phyloP scores from a whole-genome alignment of 2,329 filamentous ascomycete genomes.

The Xylariales sp. region DNA sequence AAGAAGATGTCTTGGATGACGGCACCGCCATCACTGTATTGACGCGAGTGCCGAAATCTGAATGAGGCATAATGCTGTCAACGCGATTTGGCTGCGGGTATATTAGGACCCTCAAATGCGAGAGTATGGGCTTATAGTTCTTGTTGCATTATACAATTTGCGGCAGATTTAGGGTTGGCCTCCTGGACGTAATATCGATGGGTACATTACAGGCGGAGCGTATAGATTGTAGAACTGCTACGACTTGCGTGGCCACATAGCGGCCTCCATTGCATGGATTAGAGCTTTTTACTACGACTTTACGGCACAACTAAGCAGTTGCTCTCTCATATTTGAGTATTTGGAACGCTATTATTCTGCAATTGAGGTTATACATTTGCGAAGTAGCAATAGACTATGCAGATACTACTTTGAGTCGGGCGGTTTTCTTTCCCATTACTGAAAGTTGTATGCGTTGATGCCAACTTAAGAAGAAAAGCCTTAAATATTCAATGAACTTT shows the following conservation, averaged over 20 bases:
- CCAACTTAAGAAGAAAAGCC: conserved; percentile 5
- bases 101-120: not conserved
- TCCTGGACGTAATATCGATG: not conserved
- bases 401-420: not conserved
- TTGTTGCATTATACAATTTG: not conserved
- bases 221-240: not conserved
- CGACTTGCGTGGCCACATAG: no score
- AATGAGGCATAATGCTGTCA: conserved; percentile 21
- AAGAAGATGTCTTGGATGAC: conserved; percentile 69
- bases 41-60: conserved; percentile 49
- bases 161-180: not conserved
- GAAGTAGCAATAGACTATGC: not conserved
- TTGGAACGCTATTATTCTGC: not conserved
- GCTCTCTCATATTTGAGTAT: not conserved
- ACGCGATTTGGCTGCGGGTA: not conserved
- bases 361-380: not conserved
- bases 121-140: not conserved
- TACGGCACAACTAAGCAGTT: no score
- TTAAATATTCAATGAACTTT: conserved; percentile 1
- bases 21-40: conserved; percentile 75
- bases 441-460: conserved; percentile 21
- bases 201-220: not conserved
- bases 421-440: conserved; percentile 9
- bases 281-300: not conserved
- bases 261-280: not conserved